These are phyloP conservation scores for Hemileccinum impolitum DNA, from an alignment of 768 basidiomycete genomes.

Conservation along the genomic window DNA sequence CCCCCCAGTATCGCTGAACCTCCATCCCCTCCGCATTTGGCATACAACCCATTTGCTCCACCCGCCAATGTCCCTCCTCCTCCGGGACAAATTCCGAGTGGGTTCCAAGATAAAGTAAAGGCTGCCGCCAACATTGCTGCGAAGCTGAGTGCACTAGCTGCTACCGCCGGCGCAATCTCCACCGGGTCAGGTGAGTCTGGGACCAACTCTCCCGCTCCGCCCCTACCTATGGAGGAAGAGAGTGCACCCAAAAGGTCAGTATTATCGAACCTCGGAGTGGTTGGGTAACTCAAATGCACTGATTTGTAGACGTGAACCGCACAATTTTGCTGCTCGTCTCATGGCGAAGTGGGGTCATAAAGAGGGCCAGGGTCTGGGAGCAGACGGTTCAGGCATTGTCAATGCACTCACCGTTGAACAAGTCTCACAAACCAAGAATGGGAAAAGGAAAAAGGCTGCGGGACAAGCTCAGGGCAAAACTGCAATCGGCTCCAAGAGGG, in stretches of 20 bases:
- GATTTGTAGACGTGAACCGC: conserved; percentile 51
- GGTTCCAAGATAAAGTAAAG: conserved; percentile 66
- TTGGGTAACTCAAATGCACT: background rate
- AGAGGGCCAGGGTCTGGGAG: conserved; percentile 90
- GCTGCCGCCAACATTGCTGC: conserved; percentile 84
- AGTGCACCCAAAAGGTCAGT: conserved; percentile 15
- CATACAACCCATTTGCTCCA: conserved; percentile 71
- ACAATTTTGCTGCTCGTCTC: conserved; percentile 76
- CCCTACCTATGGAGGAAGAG: conserved; percentile 33
- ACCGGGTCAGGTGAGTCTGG: conserved; percentile 25
- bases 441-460: conserved; percentile 35
- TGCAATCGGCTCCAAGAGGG: conserved; percentile 64
- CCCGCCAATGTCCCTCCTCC: conserved; percentile 58
- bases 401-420: conserved; percentile 86
- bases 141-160: conserved; percentile 56
- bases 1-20: conserved; percentile 19
- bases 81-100: conserved; percentile 39
- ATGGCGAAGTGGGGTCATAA: conserved; percentile 98
- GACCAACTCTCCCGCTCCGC: conserved; percentile 23
- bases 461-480: conserved; percentile 36
- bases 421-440: conserved; percentile 33
- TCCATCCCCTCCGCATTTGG: conserved; percentile 51
- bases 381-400: conserved; percentile 79
- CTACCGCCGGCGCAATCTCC: conserved; percentile 20
- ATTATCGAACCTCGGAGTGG: background rate